phyloP scores from a whole-genome alignment of 2,329 filamentous ascomycete species.

The Chrysoporthe puriensis region DNA sequence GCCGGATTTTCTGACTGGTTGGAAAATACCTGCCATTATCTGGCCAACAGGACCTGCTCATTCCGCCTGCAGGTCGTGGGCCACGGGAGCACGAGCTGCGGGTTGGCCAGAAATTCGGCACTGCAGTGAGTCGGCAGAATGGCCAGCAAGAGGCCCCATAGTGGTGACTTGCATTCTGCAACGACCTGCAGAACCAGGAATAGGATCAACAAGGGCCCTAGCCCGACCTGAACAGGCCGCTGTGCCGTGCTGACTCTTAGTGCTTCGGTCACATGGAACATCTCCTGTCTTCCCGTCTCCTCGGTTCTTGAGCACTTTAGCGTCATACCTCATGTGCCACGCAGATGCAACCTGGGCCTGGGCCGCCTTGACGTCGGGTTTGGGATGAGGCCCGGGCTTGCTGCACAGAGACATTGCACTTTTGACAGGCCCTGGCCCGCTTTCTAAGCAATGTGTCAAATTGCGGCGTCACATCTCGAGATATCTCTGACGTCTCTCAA shows the following conservation, averaged over 20 bases:
- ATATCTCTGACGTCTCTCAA: conserved; percentile 12
- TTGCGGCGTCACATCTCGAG: conserved; percentile 26
- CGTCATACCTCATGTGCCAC: conserved; percentile 11
- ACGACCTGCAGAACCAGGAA: conserved; percentile 6
- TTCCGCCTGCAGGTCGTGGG: conserved; percentile 2
- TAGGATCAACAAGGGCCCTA: background rate
- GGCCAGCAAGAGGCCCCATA: background rate
- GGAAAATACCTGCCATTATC: conserved; percentile 24
- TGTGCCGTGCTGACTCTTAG: background rate
- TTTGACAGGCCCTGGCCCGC: background rate
- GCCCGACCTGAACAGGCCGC: conserved; percentile 5
- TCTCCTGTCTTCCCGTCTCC: background rate
- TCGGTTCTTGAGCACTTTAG: background rate
- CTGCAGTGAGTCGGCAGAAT: background rate
- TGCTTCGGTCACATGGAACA: conserved; percentile 13
- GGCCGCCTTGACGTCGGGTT: conserved; percentile 6
- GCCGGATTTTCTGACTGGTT: conserved; percentile 21
- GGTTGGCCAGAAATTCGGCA: conserved; percentile 26
- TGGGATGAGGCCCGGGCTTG: conserved; percentile 3
- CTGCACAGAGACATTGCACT: background rate
- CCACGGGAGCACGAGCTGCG: background rate
- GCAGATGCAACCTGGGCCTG: conserved; percentile 8
- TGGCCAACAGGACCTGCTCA: conserved; percentile 23
- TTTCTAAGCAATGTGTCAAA: conserved; percentile 17
- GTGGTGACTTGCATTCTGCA: conserved; percentile 4